Conservation (phyloP, 768 basidiomycete species). For the Thelephora ganbajun region DNA sequence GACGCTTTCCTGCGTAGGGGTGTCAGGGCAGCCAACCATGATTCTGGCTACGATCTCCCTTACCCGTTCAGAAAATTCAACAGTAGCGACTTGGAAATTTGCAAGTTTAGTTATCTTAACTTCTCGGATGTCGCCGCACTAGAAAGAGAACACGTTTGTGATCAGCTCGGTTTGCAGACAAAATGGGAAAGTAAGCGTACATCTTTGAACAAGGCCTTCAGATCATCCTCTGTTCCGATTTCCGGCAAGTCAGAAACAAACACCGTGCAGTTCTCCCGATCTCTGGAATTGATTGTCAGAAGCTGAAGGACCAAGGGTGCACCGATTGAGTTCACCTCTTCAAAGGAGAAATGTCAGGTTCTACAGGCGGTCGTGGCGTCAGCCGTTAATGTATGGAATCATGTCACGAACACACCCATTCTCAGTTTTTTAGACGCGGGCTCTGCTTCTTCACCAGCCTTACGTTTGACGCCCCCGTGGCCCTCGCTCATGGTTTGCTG, state of each 20-base stretch:
- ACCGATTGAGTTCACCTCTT: slow-evolving; percentile 36
- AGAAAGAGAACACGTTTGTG: not conserved
- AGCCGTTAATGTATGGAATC: slow-evolving; percentile 1
- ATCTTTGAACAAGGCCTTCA: slow-evolving; percentile 73
- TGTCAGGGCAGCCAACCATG: not conserved
- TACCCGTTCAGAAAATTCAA: slow-evolving; percentile 72
- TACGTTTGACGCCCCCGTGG: slow-evolving; percentile 40
- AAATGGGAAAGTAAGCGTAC: slow-evolving; percentile 29
- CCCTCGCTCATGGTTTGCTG: slow-evolving; percentile 12
- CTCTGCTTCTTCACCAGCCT: slow-evolving; percentile 36
- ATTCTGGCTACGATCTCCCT: slow-evolving; percentile 9
- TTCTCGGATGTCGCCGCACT: slow-evolving; percentile 87
- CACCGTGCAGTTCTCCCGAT: slow-evolving; percentile 90
- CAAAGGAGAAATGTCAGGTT: slow-evolving; percentile 30
- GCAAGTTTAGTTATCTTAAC: slow-evolving; percentile 59
- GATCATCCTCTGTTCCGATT: slow-evolving; percentile 44
- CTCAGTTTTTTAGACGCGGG: slow-evolving; percentile 47
- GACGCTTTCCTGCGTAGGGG: slow-evolving; percentile 47
- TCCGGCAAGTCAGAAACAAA: slow-evolving; percentile 64
- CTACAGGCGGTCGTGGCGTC: slow-evolving; percentile 14
- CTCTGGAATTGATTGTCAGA: slow-evolving; percentile 30
- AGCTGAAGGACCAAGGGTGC: not conserved
- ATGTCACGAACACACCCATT: slow-evolving; percentile 31
- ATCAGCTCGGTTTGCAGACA: slow-evolving; percentile 6
- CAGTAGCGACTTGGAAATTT: slow-evolving; percentile 57